A percentile compares a stretch with the other conserved stretches of the same genome.
Evolutionary conservation across 139 green algal species (phyloP).

Genomic region (Trebouxia sp.): DNA sequence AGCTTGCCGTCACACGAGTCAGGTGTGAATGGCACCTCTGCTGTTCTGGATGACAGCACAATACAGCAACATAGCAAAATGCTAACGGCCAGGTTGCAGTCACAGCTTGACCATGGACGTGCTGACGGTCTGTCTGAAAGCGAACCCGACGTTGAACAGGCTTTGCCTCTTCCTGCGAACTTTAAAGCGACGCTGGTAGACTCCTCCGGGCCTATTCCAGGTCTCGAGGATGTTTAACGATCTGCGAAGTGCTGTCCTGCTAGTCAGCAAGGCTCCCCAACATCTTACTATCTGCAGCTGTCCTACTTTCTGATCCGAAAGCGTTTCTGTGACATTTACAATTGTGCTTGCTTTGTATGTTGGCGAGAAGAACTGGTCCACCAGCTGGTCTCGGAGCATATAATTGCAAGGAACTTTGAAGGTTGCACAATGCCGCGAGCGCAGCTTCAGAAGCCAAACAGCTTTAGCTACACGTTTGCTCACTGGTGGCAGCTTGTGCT

Average conservation of each 20-base stretch:
- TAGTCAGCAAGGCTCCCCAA: not conserved
- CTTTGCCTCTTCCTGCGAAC: not conserved
- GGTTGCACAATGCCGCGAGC: too few species aligned
- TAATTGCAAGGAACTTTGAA: too few species aligned
- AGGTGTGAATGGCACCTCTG: too few species aligned
- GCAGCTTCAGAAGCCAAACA: too few species aligned
- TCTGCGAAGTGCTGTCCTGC: not conserved
- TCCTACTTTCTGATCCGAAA: too few species aligned
- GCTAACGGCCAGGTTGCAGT: not conserved
- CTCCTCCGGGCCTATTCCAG: not conserved
- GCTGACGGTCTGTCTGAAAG: not conserved
- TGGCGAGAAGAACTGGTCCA: too few species aligned
- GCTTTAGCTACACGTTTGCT: too few species aligned
- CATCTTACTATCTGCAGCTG: not conserved
- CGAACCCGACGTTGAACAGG: not conserved
- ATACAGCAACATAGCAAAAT: conserved; percentile 15
- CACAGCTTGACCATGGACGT: not conserved
- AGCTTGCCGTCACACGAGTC: too few species aligned
- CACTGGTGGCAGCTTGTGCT: too few species aligned
- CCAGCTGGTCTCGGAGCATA: too few species aligned
- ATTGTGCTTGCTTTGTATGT: too few species aligned
- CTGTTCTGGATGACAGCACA: not conserved
- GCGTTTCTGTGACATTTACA: too few species aligned
- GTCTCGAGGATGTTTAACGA: conserved; percentile 6
- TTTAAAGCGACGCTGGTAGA: conserved; percentile 9